These are phyloP conservation scores for Arabidopsis thaliana DNA, from an alignment of 345 rosid species.

Conservation along the genomic window TAIR10.1 NC_003076.8:25049501-25050000, in stretches of 20 bases:
- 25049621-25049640: neutral
- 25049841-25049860: conserved; percentile 46
- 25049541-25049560: conserved; percentile 20
- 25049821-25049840: conserved; percentile 37
- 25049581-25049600: neutral
- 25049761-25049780: neutral
- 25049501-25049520: neutral
- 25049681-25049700: neutral
- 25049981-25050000: conserved; percentile 44
- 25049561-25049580: neutral
- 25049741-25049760: neutral
- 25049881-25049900: conserved; percentile 44
- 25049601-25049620: neutral
- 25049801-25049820: neutral
- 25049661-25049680: neutral
- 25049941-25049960: conserved; percentile 47
- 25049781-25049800: neutral
- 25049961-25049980: conserved; percentile 42
- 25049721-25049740: neutral
- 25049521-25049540: conserved; percentile 30
- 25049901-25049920: conserved; percentile 46
- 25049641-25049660: neutral
- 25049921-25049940: conserved; percentile 50
- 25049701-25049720: neutral
- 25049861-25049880: conserved; percentile 44